Percentiles rank a stretch among this genome's conserved stretches.
phyloP scores from a whole-genome alignment of 768 basidiomycete genomes.

The Kwoniella europaea region DNA sequence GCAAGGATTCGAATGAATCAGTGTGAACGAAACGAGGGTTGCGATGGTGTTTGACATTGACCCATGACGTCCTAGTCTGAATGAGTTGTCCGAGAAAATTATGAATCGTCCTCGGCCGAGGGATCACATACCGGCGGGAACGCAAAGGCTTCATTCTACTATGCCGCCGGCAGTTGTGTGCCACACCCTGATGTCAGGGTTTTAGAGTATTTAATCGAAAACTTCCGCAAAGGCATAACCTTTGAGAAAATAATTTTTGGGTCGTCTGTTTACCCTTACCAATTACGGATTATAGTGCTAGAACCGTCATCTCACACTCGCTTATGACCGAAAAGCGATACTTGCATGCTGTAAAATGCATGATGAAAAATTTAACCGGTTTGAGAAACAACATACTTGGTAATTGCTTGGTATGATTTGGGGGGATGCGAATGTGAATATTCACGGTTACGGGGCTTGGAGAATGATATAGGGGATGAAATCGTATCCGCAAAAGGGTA shows the following conservation, averaged over 20 bases:
- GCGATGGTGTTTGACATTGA: too few species aligned
- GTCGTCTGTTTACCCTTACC: not conserved
- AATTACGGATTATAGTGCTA: not conserved
- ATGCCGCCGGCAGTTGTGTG: slow-evolving; percentile 3
- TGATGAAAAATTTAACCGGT: slow-evolving; percentile 3
- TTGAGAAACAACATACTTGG: not conserved
- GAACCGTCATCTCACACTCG: not conserved
- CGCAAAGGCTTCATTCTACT: not conserved
- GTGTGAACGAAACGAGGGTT: too few species aligned
- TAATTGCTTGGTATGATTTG: not conserved
- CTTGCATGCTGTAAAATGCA: not conserved
- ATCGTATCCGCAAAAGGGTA: not conserved
- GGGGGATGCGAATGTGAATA: not conserved
- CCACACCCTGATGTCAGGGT: not conserved
- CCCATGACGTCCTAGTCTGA: not conserved
- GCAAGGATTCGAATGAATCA: not conserved
- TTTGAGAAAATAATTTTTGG: not conserved
- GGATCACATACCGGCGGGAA: not conserved
- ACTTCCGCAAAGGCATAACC: not conserved
- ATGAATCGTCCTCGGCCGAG: slow-evolving; percentile 4
- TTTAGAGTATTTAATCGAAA: not conserved
- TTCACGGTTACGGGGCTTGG: not conserved
- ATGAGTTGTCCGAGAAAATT: not conserved
- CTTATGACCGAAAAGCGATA: not conserved
- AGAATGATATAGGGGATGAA: not conserved